These are phyloP conservation scores for Yamadazyma dushanensis DNA, from an alignment of 1,139 yeast genomes.

Conservation along the genomic window DNA sequence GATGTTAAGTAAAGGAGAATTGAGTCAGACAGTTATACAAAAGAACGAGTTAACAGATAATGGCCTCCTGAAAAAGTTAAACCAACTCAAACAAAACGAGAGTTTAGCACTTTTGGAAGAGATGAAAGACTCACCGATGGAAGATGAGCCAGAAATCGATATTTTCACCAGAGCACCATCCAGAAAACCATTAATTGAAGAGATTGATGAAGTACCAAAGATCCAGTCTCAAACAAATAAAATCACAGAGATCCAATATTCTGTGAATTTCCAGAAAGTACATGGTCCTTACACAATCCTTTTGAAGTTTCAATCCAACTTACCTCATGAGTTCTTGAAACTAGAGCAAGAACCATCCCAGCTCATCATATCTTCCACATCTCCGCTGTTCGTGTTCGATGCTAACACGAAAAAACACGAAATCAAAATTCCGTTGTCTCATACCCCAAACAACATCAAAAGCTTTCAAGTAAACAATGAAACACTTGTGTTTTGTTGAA, in stretches of 20 bases:
- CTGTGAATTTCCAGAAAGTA: slow-evolving; percentile 13
- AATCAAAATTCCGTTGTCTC: slow-evolving; percentile 10
- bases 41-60: slow-evolving; percentile 29
- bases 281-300: slow-evolving; percentile 4
- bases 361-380: slow-evolving; percentile 8
- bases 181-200: slow-evolving; percentile 39
- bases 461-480: slow-evolving; percentile 7
- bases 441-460: slow-evolving; percentile 4
- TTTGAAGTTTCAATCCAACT: slow-evolving; percentile 12
- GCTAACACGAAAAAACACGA: not conserved
- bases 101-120: slow-evolving; percentile 44
- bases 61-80: slow-evolving; percentile 34
- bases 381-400: slow-evolving; percentile 7
- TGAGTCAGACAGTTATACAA: slow-evolving; percentile 35
- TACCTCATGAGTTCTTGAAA: slow-evolving; percentile 10
- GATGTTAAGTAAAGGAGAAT: slow-evolving; percentile 59
- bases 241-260: slow-evolving; percentile 5
- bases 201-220: slow-evolving; percentile 20
- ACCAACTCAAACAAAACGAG: slow-evolving; percentile 38
- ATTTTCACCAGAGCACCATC: slow-evolving; percentile 6
- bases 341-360: slow-evolving; percentile 7
- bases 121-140: slow-evolving; percentile 16
- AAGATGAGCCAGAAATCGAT: slow-evolving; percentile 12
- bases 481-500: slow-evolving; percentile 11
- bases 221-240: not conserved